Conservation (phyloP, 176 grass and related monocot genomes). For the Oryza brachyantha region DNA sequence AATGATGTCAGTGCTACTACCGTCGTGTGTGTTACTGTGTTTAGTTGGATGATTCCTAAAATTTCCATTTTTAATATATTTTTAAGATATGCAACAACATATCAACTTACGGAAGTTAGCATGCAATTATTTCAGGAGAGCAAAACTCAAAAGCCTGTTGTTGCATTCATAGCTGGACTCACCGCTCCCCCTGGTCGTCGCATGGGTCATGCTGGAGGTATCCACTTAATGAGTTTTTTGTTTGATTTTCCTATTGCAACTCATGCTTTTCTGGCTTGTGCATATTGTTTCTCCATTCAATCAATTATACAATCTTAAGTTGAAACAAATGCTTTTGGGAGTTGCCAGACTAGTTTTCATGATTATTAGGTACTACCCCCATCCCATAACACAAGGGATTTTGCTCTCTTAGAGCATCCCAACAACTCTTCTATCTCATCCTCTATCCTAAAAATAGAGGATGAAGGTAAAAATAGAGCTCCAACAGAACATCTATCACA, state of each 20-base stretch:
- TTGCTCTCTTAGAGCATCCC: too few species aligned
- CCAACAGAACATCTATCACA: too few species aligned
- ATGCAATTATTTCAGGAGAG: slow-evolving; percentile 61
- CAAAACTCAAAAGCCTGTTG: slow-evolving; percentile 85
- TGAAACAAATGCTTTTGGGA: not conserved
- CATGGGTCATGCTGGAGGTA: slow-evolving; percentile 99
- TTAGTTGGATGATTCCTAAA: not conserved
- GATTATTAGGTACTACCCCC: too few species aligned
- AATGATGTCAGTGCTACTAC: not conserved
- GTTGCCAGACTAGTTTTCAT: not conserved
- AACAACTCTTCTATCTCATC: too few species aligned
- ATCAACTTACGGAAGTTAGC: slow-evolving; percentile 13
- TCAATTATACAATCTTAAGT: not conserved
- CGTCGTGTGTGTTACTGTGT: not conserved
- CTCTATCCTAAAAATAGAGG: too few species aligned
- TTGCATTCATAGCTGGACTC: slow-evolving; percentile 99
- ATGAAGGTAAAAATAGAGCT: too few species aligned
- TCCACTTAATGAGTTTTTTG: slow-evolving; percentile 1
- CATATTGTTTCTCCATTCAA: not conserved
- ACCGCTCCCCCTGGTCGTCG: slow-evolving; percentile 95
- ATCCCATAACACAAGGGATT: too few species aligned
- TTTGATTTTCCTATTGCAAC: not conserved
- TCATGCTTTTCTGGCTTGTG: not conserved
- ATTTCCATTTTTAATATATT: not conserved
- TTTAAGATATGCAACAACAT: not conserved